Base-by-base conservation (phyloP, 768 basidiomycete genomes). In the Pulveroboletus sp. region DNA sequence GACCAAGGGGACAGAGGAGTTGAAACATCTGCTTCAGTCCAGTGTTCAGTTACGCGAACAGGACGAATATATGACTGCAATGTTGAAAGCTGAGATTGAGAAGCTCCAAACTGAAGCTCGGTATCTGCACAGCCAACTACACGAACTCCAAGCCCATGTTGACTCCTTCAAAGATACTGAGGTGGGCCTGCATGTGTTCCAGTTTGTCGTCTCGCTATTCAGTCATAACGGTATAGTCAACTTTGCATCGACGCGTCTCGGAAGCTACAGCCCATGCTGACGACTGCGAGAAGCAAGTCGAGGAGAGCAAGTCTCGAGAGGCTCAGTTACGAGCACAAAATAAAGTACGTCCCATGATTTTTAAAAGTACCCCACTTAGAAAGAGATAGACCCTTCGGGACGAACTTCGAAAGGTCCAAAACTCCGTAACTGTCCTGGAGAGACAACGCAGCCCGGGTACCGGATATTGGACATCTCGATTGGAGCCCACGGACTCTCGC, bases 391-490 rank as follows among this genome's bases (percentile, higher is more conserved):
- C 82, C 0, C 73, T 98, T 15, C 85, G 94, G 8, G 96, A 98
- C 46, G 95, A 99, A 64, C 70, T 99, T 40, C 85, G 93, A 37
- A 98, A 98, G 66, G 85, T 99, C 2, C 96, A 98, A 67, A 89
- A 87, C 1, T 95, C 93, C 17, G 89, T 89, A 37, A 86, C 92
- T 1, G 67, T 97, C 27, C 75, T 97, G 26, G 95, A 98, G 61
- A 79, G 84, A 41, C 91, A 94, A 59, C 82, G 95, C 26, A 91
- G 90, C 64, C 93, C 95, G 0, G 94, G 95, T 18, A 86, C 93
- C 8, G 93, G 95, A 17, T 97, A 94, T 68, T 97, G 93, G 93
- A 75, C 79, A 1, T 73, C 78, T 24, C 73, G 74, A 38, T 57
- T 58, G 31, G 73, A 74, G 39, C 60, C 36, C 43, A 59, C 60